Percentiles rank a stretch among this genome's conserved stretches.
Evolutionary conservation across 1,284 basidiomycete species (phyloP).

Genomic region (Singerocomus inundabilis): DNA sequence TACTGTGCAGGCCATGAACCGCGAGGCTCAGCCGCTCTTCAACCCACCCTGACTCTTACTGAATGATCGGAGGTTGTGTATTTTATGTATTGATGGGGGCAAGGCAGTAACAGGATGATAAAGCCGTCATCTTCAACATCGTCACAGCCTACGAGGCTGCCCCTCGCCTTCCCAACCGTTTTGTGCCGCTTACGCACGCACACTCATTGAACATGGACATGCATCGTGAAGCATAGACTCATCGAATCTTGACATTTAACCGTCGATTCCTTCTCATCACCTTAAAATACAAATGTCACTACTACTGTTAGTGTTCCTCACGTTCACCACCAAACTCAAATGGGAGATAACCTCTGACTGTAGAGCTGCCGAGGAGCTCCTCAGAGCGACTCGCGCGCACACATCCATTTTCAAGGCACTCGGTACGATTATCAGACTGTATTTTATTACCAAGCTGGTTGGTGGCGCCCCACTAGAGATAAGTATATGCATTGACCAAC

Average conservation of each 20-base stretch:
- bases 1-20: too few species aligned
- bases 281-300: constrained; percentile 95
- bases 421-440: constrained; percentile 43
- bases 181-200: background rate
- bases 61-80: too few species aligned
- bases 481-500: constrained; percentile 54
- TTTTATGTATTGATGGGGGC: too few species aligned
- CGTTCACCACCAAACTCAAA: constrained; percentile 80
- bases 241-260: constrained; percentile 61
- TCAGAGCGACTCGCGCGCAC: constrained; percentile 39
- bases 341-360: constrained; percentile 83
- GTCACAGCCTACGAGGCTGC: constrained; percentile 62
- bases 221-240: constrained; percentile 51
- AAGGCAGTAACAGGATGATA: too few species aligned
- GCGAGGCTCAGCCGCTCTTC: too few species aligned
- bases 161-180: background rate
- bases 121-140: constrained; percentile 78
- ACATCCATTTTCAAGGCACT: constrained; percentile 50
- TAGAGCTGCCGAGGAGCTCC: constrained; percentile 43
- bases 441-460: constrained; percentile 56
- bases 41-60: too few species aligned
- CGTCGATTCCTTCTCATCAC: constrained; percentile 87
- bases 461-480: constrained; percentile 29
- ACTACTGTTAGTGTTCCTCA: constrained; percentile 99
- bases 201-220: constrained; percentile 65